These are phyloP conservation scores for Diatrype stigma DNA, from an alignment of 2,329 filamentous ascomycete species.

Conservation along the genomic window DNA sequence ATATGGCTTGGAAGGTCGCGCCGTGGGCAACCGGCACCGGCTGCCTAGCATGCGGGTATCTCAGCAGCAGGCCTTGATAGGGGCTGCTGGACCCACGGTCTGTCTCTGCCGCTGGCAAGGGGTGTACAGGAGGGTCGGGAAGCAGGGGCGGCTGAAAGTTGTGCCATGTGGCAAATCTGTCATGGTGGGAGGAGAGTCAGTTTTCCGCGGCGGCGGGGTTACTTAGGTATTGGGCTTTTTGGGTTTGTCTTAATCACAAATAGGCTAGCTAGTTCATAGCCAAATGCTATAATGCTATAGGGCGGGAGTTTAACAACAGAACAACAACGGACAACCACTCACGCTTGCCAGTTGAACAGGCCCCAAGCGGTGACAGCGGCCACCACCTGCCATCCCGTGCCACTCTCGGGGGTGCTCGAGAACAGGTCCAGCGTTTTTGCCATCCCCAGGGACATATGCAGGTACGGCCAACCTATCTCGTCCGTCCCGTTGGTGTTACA, in stretches of 20 bases:
- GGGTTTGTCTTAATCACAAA: no score
- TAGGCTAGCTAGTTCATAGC: no score
- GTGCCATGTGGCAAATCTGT: constrained; percentile 17
- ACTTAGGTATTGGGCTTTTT: no score
- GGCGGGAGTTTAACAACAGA: no score
- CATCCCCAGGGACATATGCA: constrained; percentile 16
- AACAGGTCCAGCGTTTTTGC: constrained; percentile 21
- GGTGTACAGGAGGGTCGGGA: constrained; percentile 23
- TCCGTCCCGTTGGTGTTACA: constrained; percentile 25
- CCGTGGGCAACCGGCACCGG: constrained; percentile 22
- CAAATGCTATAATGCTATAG: neutral
- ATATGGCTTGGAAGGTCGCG: constrained; percentile 24
- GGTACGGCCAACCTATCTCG: constrained; percentile 18
- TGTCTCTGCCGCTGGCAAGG: constrained; percentile 27
- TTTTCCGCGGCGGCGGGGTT: neutral
- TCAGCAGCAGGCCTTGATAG: constrained; percentile 34
- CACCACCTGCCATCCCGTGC: constrained; percentile 11
- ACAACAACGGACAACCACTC: no score
- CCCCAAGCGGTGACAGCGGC: constrained; percentile 31
- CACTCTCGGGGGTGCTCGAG: constrained; percentile 7
- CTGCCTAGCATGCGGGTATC: constrained; percentile 26
- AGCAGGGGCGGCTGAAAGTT: constrained; percentile 25
- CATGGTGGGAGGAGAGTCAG: constrained; percentile 2
- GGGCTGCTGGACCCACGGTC: constrained; percentile 15
- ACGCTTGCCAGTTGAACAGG: constrained; percentile 31